Evolutionary conservation across 176 grass and related monocot species (phyloP), one percentile per base, ranked within the genome.

Genomic region (Zoysia japonica): DNA sequence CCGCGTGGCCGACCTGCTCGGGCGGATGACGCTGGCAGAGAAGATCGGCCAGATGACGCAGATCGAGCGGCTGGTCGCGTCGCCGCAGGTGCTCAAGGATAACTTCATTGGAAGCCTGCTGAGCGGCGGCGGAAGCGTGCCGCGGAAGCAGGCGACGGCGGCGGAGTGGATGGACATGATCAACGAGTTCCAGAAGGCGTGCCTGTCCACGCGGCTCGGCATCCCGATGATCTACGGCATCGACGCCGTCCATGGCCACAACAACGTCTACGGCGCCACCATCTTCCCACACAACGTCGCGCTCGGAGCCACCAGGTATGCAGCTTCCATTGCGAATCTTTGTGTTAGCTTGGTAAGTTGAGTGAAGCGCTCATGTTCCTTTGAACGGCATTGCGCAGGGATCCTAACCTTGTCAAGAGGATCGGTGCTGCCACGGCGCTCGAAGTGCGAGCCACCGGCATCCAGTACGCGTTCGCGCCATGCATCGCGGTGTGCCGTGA

Each of bases 21-120:
- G 8, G 1, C 53, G 67, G 67, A 99, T 99, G 96, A 95, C 88
- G 68, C 88, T 93, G 3, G 88, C 92, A 0, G 96, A 98, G 83
- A 98, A 98, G 92, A 82, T 98, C 47, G 96, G 96, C 8, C 96
- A 99, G 82, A 99, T 99, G 96, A 99, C 92, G 39, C 96, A 99
- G 86, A 95, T 99, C 71, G 96, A 99, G 71, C 87, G 96, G 67
- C 39, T 71, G 9, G 88, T 90, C 16, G 88, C 92, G 36, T 82
- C 92, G 14, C 88, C 92, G 64, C 47, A 99, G 35, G 84, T 95
- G 64, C 81, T 99, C 67, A 84, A 76, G 76, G 83, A 93, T 72
- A 75, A 85, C 81, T 95, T 83, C 85, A 99, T 99, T 54, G 96
- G 96, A 72, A 99, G 96, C 88, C 44, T 99, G 52, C 87, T 99